These are phyloP conservation scores for Closterium sp. DNA, from an alignment of 139 green algal species.

Conservation along the genomic window DNA sequence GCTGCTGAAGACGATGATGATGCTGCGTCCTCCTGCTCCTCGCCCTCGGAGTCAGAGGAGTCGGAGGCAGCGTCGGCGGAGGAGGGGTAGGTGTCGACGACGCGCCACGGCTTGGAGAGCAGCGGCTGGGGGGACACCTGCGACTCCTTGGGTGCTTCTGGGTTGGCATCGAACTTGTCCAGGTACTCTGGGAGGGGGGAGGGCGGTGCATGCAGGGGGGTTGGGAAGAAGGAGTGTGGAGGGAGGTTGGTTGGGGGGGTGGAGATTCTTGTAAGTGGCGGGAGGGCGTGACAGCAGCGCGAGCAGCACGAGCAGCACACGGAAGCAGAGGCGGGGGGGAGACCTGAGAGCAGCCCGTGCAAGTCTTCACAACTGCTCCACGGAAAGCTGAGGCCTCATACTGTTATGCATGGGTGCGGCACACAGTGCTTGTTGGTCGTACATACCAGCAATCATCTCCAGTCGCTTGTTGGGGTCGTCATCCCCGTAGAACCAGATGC, in stretches of 20 bases:
- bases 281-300: too few species aligned
- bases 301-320: too few species aligned
- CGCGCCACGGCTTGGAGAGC: conserved; percentile 55
- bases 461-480: conserved; percentile 86
- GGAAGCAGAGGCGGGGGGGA: too few species aligned
- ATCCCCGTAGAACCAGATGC: conserved; percentile 99
- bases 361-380: too few species aligned
- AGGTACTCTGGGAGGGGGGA: conserved; percentile 64
- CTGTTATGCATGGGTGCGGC: too few species aligned
- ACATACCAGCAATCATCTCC: conserved; percentile 66
- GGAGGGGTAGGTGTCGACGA: conserved; percentile 62
- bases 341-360: too few species aligned
- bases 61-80: conserved; percentile 56
- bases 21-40: conserved; percentile 41
- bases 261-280: too few species aligned
- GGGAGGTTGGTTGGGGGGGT: background rate
- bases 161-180: conserved; percentile 71
- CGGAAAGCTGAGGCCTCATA: too few species aligned
- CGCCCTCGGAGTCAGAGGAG: background rate
- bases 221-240: background rate
- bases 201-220: background rate
- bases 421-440: too few species aligned
- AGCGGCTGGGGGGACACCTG: conserved; percentile 74
- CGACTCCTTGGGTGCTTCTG: conserved; percentile 63
- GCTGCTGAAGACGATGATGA: conserved; percentile 45